These are phyloP conservation scores for Oxytropis ochrocephala DNA, from an alignment of 306 rosid genomes.

Conservation along the genomic window DNA sequence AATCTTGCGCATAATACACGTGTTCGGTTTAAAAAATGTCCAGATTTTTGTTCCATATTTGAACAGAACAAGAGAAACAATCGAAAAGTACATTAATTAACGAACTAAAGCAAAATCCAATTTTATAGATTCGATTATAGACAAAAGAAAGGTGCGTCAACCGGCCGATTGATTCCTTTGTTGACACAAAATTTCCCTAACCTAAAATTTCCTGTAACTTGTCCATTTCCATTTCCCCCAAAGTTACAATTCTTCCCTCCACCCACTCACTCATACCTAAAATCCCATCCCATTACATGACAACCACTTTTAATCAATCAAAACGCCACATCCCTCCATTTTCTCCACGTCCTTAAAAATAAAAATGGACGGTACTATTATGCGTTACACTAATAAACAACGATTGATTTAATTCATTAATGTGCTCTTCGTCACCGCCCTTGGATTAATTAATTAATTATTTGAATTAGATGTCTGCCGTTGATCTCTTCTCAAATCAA, in stretches of 20 bases:
- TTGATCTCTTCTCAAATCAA: constrained; percentile 54
- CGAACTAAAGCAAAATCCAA: background rate
- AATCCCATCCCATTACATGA: constrained; percentile 3
- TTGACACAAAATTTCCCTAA: constrained; percentile 23
- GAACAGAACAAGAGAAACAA: background rate
- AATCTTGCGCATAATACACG: background rate
- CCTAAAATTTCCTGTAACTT: background rate
- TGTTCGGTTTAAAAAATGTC: background rate
- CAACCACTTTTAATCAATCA: background rate
- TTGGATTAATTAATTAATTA: background rate
- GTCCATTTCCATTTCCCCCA: background rate
- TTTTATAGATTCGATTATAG: constrained; percentile 13
- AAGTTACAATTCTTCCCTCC: background rate
- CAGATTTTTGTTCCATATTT: background rate
- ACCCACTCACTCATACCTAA: background rate
- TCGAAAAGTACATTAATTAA: background rate
- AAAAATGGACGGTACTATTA: background rate
- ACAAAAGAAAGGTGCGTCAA: constrained; percentile 21
- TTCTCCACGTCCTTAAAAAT: background rate
- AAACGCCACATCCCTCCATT: background rate
- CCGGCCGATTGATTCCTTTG: constrained; percentile 19
- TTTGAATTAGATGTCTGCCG: background rate
- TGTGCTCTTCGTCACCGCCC: background rate
- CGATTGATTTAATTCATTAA: background rate
- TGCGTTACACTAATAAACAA: too few relatives aligned